A percentile compares a stretch with the other conserved stretches of the same genome.
These are phyloP conservation scores for Diplocarpon rosae DNA, from an alignment of 2,329 filamentous ascomycete genomes.

Conservation along the genomic window DNA sequence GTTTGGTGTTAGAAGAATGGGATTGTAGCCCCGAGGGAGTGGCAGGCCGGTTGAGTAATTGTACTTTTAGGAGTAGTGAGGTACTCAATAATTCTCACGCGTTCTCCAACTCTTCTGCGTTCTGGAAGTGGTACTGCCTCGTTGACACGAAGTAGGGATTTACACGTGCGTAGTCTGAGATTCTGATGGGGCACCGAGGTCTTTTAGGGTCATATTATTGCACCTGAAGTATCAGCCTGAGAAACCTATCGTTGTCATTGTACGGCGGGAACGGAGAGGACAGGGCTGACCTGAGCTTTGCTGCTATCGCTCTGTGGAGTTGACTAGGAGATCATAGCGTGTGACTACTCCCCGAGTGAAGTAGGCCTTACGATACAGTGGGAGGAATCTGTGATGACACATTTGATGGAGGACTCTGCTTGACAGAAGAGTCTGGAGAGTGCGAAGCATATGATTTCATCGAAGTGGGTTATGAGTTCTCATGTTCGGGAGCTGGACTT, in stretches of 20 bases:
- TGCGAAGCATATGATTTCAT: slow-evolving; percentile 33
- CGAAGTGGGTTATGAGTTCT: slow-evolving; percentile 22
- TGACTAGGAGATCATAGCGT: slow-evolving; percentile 44
- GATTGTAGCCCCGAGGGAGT: slow-evolving; percentile 54
- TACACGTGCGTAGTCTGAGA: slow-evolving; percentile 50
- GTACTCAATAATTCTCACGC: slow-evolving; percentile 19
- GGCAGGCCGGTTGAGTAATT: slow-evolving; percentile 48
- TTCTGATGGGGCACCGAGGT: slow-evolving; percentile 42
- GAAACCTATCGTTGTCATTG: slow-evolving; percentile 57
- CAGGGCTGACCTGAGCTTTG: slow-evolving; percentile 58
- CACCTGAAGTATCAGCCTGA: slow-evolving; percentile 28
- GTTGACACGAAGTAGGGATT: slow-evolving; percentile 39
- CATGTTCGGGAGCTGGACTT: neutral
- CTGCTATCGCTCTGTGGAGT: slow-evolving; percentile 55
- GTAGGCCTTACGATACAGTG: slow-evolving; percentile 42
- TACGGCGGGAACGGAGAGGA: slow-evolving; percentile 68
- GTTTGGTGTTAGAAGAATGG: slow-evolving; percentile 53
- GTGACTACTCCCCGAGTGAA: slow-evolving; percentile 60
- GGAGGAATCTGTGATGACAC: slow-evolving; percentile 38
- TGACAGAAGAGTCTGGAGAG: slow-evolving; percentile 31
- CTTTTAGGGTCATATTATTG: slow-evolving; percentile 42
- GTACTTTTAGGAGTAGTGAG: slow-evolving; percentile 41
- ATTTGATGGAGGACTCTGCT: slow-evolving; percentile 39
- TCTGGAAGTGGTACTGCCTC: no score
- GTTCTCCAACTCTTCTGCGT: no score